phyloP scores from a whole-genome alignment of 345 rosid genomes.

The Sonneratia caseolaris region DNA sequence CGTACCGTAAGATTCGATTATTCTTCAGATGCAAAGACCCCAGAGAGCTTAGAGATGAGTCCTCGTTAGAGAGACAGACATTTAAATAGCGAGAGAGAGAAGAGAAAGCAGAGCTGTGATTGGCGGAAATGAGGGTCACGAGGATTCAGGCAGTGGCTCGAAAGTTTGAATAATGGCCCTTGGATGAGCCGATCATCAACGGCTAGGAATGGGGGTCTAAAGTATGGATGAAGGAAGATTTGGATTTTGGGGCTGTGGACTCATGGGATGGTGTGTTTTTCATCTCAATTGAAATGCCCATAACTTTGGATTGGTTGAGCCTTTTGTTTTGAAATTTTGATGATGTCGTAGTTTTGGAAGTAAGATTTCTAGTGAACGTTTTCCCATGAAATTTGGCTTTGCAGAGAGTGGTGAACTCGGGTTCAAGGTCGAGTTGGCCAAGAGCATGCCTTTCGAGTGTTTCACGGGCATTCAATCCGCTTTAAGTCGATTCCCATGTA shows the following conservation, averaged over 20 bases:
- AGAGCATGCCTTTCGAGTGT: background rate
- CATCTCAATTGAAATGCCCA: slow-evolving; percentile 4
- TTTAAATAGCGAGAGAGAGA: slow-evolving; percentile 11
- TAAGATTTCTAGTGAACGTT: slow-evolving; percentile 8
- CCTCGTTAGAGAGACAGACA: slow-evolving; percentile 1
- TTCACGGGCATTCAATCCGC: background rate
- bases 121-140: slow-evolving; percentile 9
- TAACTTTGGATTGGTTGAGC: background rate
- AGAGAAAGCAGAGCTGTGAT: slow-evolving; percentile 4
- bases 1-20: background rate
- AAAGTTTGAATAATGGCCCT: slow-evolving; percentile 11
- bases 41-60: background rate
- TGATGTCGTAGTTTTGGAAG: background rate
- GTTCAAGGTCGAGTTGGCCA: slow-evolving; percentile 1
- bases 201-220: background rate
- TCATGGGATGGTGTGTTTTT: slow-evolving; percentile 10
- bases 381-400: background rate
- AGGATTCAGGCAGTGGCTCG: slow-evolving; percentile 5
- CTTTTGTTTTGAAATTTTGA: background rate
- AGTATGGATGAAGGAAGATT: background rate
- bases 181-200: slow-evolving; percentile 3
- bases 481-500: background rate
- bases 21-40: background rate
- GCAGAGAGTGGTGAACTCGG: background rate
- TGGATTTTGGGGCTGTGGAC: background rate